Evolutionary conservation across 108 stramenopile genomes (phyloP), one percentile per base, ranked within the genome.

Genomic region (Aurantiochytrium sp.): DNA sequence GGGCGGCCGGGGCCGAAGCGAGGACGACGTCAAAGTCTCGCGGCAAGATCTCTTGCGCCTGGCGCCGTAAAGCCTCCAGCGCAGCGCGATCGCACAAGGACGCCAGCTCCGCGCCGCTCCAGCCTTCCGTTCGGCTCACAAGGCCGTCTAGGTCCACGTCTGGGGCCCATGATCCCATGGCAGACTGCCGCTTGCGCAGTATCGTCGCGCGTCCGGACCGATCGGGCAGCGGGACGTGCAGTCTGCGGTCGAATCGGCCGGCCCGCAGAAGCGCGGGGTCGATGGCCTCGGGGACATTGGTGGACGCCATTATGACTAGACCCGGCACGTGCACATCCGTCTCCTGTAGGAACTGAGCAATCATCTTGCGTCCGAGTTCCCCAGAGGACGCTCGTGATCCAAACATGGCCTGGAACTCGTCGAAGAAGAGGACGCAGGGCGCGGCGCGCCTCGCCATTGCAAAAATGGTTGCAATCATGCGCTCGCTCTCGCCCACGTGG

Each of bases 391-490:
- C 99, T 88, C 99, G 95, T 19, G 97, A 95, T 86, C 96, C 94
- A 31, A 98, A 98, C 88, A 99, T 98, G 54, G 98, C 98, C 92
- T 99, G 98, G 95, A 99, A 96, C 93, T 99, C 98, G 89, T 99
- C 99, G 89, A 99, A 99, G 93, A 99, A 98, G 31, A 99, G 93
- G 88, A 99, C 99, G 92, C 98, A 99, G 4, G 99, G 98, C 73
- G 96, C 96, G 4, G 98, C 98, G 31, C 97, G 96, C 81, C 98
- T 96, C 4, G 99, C 99, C 93, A 99, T 99, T 91, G 98, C 98
- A 88, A 99, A 99, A 27, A 99, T 91, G 55, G 97, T 94, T 85
- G 97, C 95, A 37, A 99, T 98, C 88, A 98, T 99, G 15, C 98
- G 97, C 93, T 99, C 99, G 36, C 95, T 95, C 87, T 97, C 99